Percentiles rank a stretch among this genome's conserved stretches.
Conservation (phyloP, 805 yeast genomes). For the Kuraishia borneana region DNA sequence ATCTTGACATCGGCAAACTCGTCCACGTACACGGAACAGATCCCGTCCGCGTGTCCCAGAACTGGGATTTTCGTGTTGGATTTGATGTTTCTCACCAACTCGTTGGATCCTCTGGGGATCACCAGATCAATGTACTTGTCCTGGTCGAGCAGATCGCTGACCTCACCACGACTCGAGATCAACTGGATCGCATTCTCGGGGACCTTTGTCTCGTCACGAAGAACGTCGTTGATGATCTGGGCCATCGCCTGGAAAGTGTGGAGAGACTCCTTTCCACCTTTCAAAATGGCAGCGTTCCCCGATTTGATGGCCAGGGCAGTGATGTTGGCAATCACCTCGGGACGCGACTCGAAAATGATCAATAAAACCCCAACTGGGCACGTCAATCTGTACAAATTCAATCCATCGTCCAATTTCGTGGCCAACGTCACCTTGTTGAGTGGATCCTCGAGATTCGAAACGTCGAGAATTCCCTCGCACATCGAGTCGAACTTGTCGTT, state of each 20-base stretch:
- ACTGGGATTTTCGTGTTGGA: constrained; percentile 89
- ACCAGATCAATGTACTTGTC: constrained; percentile 90
- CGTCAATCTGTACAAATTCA: constrained; percentile 70
- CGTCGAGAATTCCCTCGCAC: constrained; percentile 92
- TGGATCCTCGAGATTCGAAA: constrained; percentile 82
- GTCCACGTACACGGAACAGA: constrained; percentile 82
- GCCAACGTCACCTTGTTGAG: constrained; percentile 83
- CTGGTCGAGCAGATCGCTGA: constrained; percentile 70
- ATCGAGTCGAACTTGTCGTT: constrained; percentile 84
- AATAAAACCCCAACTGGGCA: constrained; percentile 92
- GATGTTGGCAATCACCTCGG: constrained; percentile 97
- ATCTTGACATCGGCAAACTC: constrained; percentile 64
- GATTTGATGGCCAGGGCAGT: constrained; percentile 93
- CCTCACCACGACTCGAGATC: constrained; percentile 83
- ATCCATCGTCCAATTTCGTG: constrained; percentile 79
- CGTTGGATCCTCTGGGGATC: constrained; percentile 96
- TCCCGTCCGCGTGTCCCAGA: constrained; percentile 97
- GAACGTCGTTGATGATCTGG: constrained; percentile 48
- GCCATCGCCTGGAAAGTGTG: constrained; percentile 82
- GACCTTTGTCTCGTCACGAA: constrained; percentile 49
- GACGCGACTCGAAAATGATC: constrained; percentile 92
- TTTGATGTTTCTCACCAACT: constrained; percentile 78
- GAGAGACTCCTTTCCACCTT: constrained; percentile 92
- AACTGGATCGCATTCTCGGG: constrained; percentile 79
- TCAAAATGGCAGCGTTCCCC: constrained; percentile 92